Evolutionary conservation across 2,329 filamentous ascomycete genomes (phyloP).

Genomic region (Fusarium vanettenii): DNA sequence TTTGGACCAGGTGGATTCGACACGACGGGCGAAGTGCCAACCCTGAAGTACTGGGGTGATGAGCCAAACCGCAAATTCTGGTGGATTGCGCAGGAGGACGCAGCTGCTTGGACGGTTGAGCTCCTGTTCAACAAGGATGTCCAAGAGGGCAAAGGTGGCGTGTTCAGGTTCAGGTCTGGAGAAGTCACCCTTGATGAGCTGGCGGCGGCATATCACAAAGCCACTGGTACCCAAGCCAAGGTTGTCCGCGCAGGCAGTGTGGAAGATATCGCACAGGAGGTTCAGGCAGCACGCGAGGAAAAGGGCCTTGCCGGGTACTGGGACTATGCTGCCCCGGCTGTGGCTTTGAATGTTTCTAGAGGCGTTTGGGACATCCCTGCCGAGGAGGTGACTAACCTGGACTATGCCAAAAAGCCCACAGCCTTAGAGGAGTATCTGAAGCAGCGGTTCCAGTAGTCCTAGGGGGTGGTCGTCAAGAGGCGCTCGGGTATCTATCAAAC

Average conservation of each 20-base stretch:
- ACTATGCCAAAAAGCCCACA: slow-evolving; percentile 19
- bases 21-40: neutral
- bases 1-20: neutral
- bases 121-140: neutral
- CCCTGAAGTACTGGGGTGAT: slow-evolving; percentile 1
- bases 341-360: neutral
- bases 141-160: neutral
- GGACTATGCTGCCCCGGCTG: neutral
- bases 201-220: neutral
- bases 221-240: neutral
- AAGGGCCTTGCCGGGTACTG: neutral
- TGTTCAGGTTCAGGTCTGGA: neutral
- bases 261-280: neutral
- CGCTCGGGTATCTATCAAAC: neutral
- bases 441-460: neutral
- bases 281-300: neutral
- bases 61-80: neutral
- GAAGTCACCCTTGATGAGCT: neutral
- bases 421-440: neutral
- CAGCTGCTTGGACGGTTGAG: slow-evolving; percentile 7
- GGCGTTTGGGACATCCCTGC: neutral
- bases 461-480: neutral
- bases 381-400: neutral
- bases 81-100: neutral
- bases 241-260: neutral